Conservation (phyloP, 2,329 filamentous ascomycete species). For the Delphinella strobiligena region DNA sequence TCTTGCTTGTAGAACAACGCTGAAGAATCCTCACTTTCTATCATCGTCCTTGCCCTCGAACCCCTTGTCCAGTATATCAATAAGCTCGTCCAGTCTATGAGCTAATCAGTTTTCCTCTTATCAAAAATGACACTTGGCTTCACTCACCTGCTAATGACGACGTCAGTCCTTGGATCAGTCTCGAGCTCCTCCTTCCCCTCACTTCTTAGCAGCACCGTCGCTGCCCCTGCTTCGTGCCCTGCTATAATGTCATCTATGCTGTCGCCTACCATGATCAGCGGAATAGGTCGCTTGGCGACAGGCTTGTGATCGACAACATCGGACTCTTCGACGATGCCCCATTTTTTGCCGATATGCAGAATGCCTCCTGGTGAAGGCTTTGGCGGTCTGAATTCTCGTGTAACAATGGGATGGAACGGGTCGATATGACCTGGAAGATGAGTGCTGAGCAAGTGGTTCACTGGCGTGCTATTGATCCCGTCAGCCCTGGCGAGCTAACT, state of each 20-base stretch:
- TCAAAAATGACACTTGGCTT: background rate
- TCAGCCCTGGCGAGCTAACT: too few relatives aligned
- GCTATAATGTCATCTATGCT: slow-evolving; percentile 90
- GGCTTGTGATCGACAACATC: slow-evolving; percentile 17
- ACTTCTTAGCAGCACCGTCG: slow-evolving; percentile 64
- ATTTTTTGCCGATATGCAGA: slow-evolving; percentile 66
- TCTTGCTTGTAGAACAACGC: too few relatives aligned
- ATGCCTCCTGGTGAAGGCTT: slow-evolving; percentile 87
- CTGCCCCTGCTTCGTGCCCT: slow-evolving; percentile 68
- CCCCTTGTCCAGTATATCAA: slow-evolving; percentile 17
- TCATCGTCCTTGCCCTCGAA: slow-evolving; percentile 9
- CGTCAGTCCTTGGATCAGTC: slow-evolving; percentile 20
- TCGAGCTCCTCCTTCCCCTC: slow-evolving; percentile 24
- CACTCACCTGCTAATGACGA: slow-evolving; percentile 16
- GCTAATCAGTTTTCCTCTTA: background rate
- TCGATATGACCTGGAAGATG: slow-evolving; percentile 52
- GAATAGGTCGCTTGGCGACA: slow-evolving; percentile 10
- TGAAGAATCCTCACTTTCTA: too few relatives aligned
- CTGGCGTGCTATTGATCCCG: slow-evolving; percentile 40
- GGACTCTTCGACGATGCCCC: slow-evolving; percentile 45
- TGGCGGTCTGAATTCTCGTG: slow-evolving; percentile 67
- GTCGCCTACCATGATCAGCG: slow-evolving; percentile 43
- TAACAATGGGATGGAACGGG: slow-evolving; percentile 66
- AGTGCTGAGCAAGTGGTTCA: slow-evolving; percentile 59
- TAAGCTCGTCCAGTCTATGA: slow-evolving; percentile 20